Base-by-base conservation (phyloP, 2,329 filamentous ascomycete genomes). In the Colletotrichum truncatum region DNA sequence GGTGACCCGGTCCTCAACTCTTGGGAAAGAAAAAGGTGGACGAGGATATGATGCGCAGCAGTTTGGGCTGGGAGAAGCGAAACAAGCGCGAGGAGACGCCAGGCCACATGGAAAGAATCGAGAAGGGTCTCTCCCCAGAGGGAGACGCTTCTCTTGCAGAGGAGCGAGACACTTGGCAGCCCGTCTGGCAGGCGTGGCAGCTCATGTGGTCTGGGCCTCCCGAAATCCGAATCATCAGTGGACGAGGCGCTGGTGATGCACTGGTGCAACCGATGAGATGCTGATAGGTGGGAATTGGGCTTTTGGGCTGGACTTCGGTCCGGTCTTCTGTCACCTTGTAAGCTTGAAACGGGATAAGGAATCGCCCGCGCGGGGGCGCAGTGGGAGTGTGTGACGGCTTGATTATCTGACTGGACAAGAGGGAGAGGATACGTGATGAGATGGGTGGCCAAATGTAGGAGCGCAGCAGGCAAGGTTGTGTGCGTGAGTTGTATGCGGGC, bases 131-230 rank as follows among this genome's bases (percentile, higher is more conserved):
- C 56, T 45, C 32, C n/a, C n/a, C n/a, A 16, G n/a, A n/a, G 43
- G 39, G 56, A n/a, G n/a, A n/a, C n/a, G n/a, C 62, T 61, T 65
- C 57, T 62, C 26, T n/a, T 65, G 62, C 62, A 65, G 62, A 49
- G 36, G 34, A 48, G 49, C 62, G 18, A 41, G 21, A 62, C 39
- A 38, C 30, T 62, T 62, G 34, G 41, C 41, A 51, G 28, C 43
- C 51, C 21, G 30, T 28, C 39, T 48, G 46, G 30, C 41, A 53
- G 25, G 26, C 25, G 18, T 48, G 43, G 39, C 49, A 36, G 49
- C 41, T 18, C n/a, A 18, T 14, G 26, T 25, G 39, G 30, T 30
- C 49, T 62, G 57, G 41, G 49, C 23, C 55, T 55, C 62, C 41
- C 57, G 62, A 65, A 23, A 65, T 62, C 43, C 57, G 57, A 60